phyloP scores from a whole-genome alignment of 106 monocot genomes.

The Chionographis japonica region DNA sequence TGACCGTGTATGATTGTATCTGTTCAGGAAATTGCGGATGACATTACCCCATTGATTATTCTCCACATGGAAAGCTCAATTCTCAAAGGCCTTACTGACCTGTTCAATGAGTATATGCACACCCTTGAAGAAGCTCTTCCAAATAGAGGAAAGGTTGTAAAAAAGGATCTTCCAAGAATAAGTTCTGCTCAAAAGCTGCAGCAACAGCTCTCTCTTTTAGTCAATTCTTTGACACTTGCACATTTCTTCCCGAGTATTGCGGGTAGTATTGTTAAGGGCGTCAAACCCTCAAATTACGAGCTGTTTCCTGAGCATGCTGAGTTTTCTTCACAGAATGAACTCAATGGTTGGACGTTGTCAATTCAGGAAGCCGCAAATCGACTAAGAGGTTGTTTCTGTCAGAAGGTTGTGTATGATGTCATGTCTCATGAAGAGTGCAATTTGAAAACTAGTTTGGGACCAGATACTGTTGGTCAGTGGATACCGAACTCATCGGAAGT shows the following conservation, averaged over 20 bases:
- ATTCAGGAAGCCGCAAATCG: slow-evolving; percentile 28
- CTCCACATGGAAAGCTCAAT: slow-evolving; percentile 33
- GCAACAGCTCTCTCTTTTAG: slow-evolving; percentile 35
- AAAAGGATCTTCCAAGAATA: slow-evolving; percentile 11
- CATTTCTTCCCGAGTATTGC: slow-evolving; percentile 29
- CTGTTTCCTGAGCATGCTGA: neutral
- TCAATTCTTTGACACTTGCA: slow-evolving; percentile 22
- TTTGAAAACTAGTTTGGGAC: slow-evolving; percentile 1
- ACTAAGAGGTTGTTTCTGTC: slow-evolving; percentile 24
- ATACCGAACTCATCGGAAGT: slow-evolving; percentile 4
- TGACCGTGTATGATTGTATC: neutral
- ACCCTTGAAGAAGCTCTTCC: slow-evolving; percentile 32
- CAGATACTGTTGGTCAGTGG: neutral
- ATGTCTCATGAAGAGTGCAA: slow-evolving; percentile 15
- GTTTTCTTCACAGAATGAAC: slow-evolving; percentile 11
- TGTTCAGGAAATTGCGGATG: slow-evolving; percentile 35
- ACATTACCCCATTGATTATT: slow-evolving; percentile 25
- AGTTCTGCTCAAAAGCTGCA: slow-evolving; percentile 11
- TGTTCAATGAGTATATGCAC: slow-evolving; percentile 34
- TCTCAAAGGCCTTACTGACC: slow-evolving; percentile 25
- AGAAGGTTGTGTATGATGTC: slow-evolving; percentile 22
- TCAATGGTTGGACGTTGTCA: slow-evolving; percentile 18
- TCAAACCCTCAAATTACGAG: slow-evolving; percentile 2
- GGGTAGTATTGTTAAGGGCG: slow-evolving; percentile 4
- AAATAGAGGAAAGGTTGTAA: slow-evolving; percentile 7